Percentiles rank a stretch among this genome's conserved stretches.
These are phyloP conservation scores for Arthrinium puccinioides DNA, from an alignment of 2,329 filamentous ascomycete species.

Conservation along the genomic window DNA sequence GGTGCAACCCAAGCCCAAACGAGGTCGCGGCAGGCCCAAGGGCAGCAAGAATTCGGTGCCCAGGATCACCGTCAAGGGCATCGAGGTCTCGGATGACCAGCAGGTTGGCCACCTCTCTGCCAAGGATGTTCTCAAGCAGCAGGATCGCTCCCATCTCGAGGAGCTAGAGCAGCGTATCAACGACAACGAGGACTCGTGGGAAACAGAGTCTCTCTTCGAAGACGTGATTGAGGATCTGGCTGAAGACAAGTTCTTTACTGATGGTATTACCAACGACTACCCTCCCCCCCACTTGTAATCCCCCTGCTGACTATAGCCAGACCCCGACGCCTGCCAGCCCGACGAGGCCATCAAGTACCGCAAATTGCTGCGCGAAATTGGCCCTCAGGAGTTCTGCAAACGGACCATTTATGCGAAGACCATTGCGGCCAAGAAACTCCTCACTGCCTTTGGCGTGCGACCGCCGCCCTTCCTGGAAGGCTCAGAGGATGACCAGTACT, in stretches of 20 bases:
- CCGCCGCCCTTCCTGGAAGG: slow-evolving; percentile 69
- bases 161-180: no score
- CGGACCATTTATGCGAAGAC: slow-evolving; percentile 61
- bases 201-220: slow-evolving; percentile 37
- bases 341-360: slow-evolving; percentile 64
- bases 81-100: slow-evolving; percentile 2
- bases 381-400: slow-evolving; percentile 70
- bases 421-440: slow-evolving; percentile 73
- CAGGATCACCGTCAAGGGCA: slow-evolving; percentile 1
- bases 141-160: slow-evolving; percentile 2
- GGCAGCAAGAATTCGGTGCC: no score
- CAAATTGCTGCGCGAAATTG: slow-evolving; percentile 64
- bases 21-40: slow-evolving; percentile 4
- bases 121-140: background rate
- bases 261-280: slow-evolving; percentile 15
- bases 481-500: slow-evolving; percentile 65
- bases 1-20: slow-evolving; percentile 2
- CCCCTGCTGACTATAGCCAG: no score
- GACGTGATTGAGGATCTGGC: slow-evolving; percentile 37
- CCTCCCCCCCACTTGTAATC: slow-evolving; percentile 3
- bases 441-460: slow-evolving; percentile 76
- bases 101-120: slow-evolving; percentile 3
- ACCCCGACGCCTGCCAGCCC: slow-evolving; percentile 28
- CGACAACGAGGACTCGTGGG: slow-evolving; percentile 27
- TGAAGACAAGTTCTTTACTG: slow-evolving; percentile 31